A percentile compares a stretch with the other conserved stretches of the same genome.
phyloP scores from a whole-genome alignment of 2,329 filamentous ascomycete genomes.

The Torrubiella hemipterigena region DNA sequence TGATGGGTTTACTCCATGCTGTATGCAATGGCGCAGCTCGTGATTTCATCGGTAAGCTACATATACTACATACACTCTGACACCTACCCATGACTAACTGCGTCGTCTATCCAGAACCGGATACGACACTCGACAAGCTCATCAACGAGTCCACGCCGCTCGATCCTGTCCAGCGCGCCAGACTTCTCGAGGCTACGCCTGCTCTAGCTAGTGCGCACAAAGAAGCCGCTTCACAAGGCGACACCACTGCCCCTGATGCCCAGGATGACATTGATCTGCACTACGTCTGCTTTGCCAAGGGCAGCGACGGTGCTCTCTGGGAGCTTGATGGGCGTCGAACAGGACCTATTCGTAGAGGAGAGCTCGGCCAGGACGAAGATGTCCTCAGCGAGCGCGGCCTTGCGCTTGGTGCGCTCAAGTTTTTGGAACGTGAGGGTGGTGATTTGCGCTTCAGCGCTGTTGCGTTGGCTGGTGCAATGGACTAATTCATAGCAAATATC shows the following conservation, averaged over 20 bases:
- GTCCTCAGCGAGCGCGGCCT: conserved; percentile 66
- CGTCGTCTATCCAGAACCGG: conserved; percentile 21
- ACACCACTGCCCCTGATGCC: conserved; percentile 66
- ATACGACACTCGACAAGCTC: conserved; percentile 50
- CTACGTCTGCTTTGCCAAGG: conserved; percentile 89
- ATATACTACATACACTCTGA: conserved; percentile 9
- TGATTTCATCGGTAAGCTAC: conserved; percentile 41
- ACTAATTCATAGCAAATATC: conserved; percentile 17
- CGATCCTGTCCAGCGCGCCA: conserved; percentile 51
- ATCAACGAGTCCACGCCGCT: conserved; percentile 61
- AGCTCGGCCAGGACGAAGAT: conserved; percentile 50
- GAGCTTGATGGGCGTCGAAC: conserved; percentile 49
- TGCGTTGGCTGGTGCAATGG: conserved; percentile 38
- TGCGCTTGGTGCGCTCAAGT: conserved; percentile 50
- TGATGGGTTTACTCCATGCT: conserved; percentile 80
- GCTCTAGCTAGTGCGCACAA: conserved; percentile 69
- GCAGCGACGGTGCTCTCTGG: conserved; percentile 48
- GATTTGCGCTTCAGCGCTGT: conserved; percentile 49
- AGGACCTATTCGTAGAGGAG: conserved; percentile 43
- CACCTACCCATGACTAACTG: conserved; percentile 6
- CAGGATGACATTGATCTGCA: conserved; percentile 83
- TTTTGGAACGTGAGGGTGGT: conserved; percentile 40
- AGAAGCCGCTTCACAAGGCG: conserved; percentile 63
- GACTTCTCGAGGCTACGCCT: conserved; percentile 64
- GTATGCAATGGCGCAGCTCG: conserved; percentile 64